Base-by-base conservation (phyloP, 2,329 filamentous ascomycete species). In the Fusarium napiforme region DNA sequence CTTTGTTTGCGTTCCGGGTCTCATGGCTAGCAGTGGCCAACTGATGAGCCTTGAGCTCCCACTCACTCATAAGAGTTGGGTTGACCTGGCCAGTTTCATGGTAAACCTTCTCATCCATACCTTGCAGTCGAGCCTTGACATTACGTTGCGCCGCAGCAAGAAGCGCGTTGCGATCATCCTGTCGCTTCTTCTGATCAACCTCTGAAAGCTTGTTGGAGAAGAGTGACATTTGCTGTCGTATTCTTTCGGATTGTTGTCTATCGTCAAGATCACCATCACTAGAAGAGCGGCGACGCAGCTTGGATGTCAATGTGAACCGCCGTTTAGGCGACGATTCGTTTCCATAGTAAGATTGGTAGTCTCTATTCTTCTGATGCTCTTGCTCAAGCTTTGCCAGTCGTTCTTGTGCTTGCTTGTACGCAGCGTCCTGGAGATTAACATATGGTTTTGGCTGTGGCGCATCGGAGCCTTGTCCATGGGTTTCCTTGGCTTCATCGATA, bases 391-490 rank as follows among this genome's bases (percentile, higher is more conserved):
- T 96, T 9, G 93, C 90, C 30, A 98, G 85, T 40, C 95, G 91
- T 80, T 97, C 93, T 64, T 95, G 91, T 0, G 96, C 95, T 61
- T 96, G 89, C 78, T 92, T 95, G 78, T 96, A 94, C 2, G 96
- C 96, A 10, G 93, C 92, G 78, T 97, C 94, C 79, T 98, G 94
- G 4, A 98, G 86, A 70, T 90, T 92, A 71, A 90, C 82, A 70
- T 87, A 85, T 42, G 86, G 84, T 77, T 87, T 88, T 11, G 90
- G 83, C 63, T 89, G 87, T 9, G 68, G 43, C 5, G 80, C 73
- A 68, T 83, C 77, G 18, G 69, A 56, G 15, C 79, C 78, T 12
- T 79, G 79, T 19, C 75, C 80, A 16, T 85, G 81, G 3, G 78
- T 78, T 59, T 84, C 84, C 71, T 83, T 85, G 36, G 84, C 82